A percentile compares a stretch with the other conserved stretches of the same genome.
Conservation (phyloP, 176 grass and related monocot species). For the maize (Zea mays) region DNA sequence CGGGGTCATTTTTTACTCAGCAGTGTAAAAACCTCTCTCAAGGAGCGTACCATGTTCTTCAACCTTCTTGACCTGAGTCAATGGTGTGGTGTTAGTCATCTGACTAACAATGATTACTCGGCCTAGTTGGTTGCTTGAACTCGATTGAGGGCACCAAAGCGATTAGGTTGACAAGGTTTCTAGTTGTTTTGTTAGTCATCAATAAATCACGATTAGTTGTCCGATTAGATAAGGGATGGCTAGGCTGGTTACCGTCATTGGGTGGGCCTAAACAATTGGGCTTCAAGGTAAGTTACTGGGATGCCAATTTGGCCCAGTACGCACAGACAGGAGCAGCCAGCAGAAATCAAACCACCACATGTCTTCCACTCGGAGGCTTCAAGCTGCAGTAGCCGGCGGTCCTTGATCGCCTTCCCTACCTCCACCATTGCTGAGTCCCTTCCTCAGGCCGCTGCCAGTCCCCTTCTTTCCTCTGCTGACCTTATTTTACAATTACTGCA, state of each 20-base stretch:
- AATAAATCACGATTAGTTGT: background rate
- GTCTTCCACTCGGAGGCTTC: background rate
- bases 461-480: background rate
- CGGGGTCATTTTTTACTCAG: background rate
- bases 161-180: no score
- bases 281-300: background rate
- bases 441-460: background rate
- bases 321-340: background rate
- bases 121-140: no score
- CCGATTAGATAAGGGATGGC: background rate
- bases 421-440: background rate
- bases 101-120: background rate
- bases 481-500: background rate
- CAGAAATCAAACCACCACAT: background rate
- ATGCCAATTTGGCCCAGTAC: background rate
- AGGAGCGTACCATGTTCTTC: no score
- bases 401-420: background rate
- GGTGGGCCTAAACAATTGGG: background rate
- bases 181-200: no score
- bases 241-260: background rate
- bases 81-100: background rate
- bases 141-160: no score
- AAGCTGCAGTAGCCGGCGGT: background rate
- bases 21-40: no score
- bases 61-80: background rate